Evolutionary conservation across 2,329 filamentous ascomycete species (phyloP), one percentile per base, ranked within the genome.

Genomic region (Colletotrichum limetticola): DNA sequence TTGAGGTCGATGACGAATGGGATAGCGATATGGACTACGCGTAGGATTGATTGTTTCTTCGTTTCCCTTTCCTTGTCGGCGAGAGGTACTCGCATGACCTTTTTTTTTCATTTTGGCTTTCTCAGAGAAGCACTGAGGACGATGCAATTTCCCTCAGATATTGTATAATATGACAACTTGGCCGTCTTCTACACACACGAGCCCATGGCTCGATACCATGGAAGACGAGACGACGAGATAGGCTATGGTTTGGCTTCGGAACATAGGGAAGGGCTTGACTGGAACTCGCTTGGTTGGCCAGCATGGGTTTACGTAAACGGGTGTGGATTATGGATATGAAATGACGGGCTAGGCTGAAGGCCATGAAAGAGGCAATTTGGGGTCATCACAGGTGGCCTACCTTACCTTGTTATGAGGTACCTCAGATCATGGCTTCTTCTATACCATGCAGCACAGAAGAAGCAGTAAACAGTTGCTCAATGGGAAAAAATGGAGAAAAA

Each of bases 1-100:
- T 90, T 46, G 86, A 90, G 49, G 85, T 84, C 3, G 88, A 89
- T 81, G 88, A 85, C 1, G 88, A 90, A 35, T 90, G 87, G 89
- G 86, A 91, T 62, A 90, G 89, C 5, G 88, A 90, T 61, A 82
- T 85, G 46, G 86, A 88, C 58, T 87, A 88, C 71, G 86, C 87
- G 37, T 86, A 83, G 37, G 78, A 80, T 53, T 66, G 56, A 58
- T 30, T 42, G 19, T 49, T 11, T 53, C 8, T 53, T 24, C 5
- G 30, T 16, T 24, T n/a, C 26, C 30, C 28, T n/a, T 22, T 22
- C 22, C n/a, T 42, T n/a, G 37, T 32, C 32, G 11, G 26, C 42
- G 35, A 24, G 32, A 53, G 37, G 30, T 30, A 26, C 22, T 19
- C 26, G 42, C 32, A 26, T 35, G 42, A 24, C 19, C 19, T 32